Base-by-base conservation (phyloP, 495 filamentous ascomycete species). In the Trichocladium antarcticum region DNA sequence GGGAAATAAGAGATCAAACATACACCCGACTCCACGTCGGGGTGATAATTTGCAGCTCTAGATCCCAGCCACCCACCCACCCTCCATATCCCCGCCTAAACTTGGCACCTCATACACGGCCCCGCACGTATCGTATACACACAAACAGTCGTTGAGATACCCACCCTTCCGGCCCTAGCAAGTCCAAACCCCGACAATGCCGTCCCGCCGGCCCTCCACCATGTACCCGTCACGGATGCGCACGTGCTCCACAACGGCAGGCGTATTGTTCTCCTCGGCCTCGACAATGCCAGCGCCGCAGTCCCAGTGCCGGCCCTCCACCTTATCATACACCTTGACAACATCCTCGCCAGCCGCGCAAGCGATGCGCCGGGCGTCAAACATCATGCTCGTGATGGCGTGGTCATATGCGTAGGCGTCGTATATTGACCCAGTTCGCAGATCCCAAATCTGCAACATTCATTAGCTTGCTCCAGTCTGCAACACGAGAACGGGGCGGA, bases 311-410 rank as follows among this genome's bases (percentile, higher is more conserved):
- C 85, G 70, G 10, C 87, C 89, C 57, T 99, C 92, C 4, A 84
- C 82, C 75, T 97, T 97, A 68, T 99, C 92, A 65, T 97, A 97
- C 40, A 97, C 83, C 68, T 99, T 99, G 52, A 88, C 87, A 22
- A 96, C 87, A 56, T 83, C 82, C 64, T 97, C 90, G 39, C 89
- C 85, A 0, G 87, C 88, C 3, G 92, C 89, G 37, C 87, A 79
- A 7, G 90, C 89, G 52, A 99, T 99, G 36, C 92, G 80, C 22
- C 89, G 81, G 11, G 75, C 72, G 64, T 99, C 92, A 59, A 99
- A 99, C 82, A 92, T 92, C 92, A 97, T 97, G 72, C 84, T 89
- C 20, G 87, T 95, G 53, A 99, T 77, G 0, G 90, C 83, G 59
- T 87, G 75, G 60, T 96, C 88, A 64, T 96, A 99, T 37, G 92